Evolutionary conservation across 345 rosid genomes (phyloP).

Genomic region (Hibiscus syriacus): DNA sequence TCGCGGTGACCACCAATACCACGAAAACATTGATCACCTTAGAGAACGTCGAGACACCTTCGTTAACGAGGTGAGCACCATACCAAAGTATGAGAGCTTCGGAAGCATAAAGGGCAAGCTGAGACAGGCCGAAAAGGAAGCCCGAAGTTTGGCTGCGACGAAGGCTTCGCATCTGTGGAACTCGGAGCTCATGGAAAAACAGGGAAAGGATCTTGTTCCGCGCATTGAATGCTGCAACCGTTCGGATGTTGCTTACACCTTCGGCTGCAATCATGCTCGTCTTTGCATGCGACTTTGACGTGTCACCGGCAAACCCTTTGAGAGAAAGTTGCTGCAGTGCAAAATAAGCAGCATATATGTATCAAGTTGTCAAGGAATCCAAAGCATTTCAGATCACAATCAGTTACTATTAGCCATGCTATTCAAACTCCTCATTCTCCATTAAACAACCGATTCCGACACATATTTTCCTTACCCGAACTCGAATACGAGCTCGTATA

Average conservation of each 20-base stretch:
- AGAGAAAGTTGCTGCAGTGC: conserved; percentile 79
- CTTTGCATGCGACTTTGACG: conserved; percentile 98
- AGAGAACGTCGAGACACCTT: no score
- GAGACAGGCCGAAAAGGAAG: no score
- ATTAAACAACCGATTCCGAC: no score
- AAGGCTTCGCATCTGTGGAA: conserved; percentile 72
- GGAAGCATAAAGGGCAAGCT: conserved; percentile 85
- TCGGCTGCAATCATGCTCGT: conserved; percentile 99
- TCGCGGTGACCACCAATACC: conserved; percentile 88
- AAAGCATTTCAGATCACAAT: no score
- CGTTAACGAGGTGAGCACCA: no score
- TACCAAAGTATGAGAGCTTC: conserved; percentile 98
- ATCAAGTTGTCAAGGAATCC: conserved; percentile 1
- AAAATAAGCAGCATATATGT: conserved; percentile 18
- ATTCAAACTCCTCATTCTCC: no score
- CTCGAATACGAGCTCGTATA: no score
- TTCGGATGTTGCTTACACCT: conserved; percentile 96
- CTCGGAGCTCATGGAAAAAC: conserved; percentile 69
- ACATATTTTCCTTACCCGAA: background rate
- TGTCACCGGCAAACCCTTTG: conserved; percentile 98
- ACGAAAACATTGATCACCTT: conserved; percentile 98
- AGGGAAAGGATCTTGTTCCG: no score
- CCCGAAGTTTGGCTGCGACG: conserved; percentile 72
- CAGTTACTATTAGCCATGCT: no score
- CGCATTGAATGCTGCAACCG: conserved; percentile 98